phyloP scores from a whole-genome alignment of 768 basidiomycete genomes.

The Podaxis sp. region DNA sequence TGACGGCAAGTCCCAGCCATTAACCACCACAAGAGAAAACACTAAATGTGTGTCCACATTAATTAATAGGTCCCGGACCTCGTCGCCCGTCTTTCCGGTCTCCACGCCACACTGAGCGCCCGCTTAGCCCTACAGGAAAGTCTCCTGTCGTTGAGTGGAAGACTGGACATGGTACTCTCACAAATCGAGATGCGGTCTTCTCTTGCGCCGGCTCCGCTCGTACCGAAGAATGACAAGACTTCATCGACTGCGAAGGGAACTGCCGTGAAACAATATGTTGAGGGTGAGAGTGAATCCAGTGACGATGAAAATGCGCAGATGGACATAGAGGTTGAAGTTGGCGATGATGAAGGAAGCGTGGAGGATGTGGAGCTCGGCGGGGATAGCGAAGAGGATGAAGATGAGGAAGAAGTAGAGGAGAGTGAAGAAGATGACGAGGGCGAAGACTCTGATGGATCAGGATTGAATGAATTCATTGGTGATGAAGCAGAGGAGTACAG shows the following conservation, averaged over 20 bases:
- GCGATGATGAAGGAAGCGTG: conserved; percentile 70
- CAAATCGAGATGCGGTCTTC: conserved; percentile 90
- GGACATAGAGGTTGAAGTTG: conserved; percentile 63
- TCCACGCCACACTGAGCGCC: conserved; percentile 79
- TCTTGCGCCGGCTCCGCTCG: conserved; percentile 57
- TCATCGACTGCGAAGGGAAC: conserved; percentile 31
- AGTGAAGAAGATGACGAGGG: conserved; percentile 32
- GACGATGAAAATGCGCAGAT: conserved; percentile 58
- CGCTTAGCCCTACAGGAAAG: conserved; percentile 83
- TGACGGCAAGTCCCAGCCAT: conserved; percentile 66
- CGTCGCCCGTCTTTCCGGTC: conserved; percentile 79
- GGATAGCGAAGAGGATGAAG: conserved; percentile 52
- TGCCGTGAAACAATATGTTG: conserved; percentile 59
- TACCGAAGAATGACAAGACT: conserved; percentile 38
- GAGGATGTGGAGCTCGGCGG: conserved; percentile 79
- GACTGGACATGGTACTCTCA: conserved; percentile 90
- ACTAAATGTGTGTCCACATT: not conserved
- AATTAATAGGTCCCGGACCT: conserved; percentile 82
- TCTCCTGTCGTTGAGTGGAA: conserved; percentile 81
- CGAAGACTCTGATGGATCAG: conserved; percentile 33
- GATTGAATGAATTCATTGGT: conserved; percentile 54
- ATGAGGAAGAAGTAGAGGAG: conserved; percentile 38
- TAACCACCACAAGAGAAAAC: conserved; percentile 7
- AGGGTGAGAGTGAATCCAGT: conserved; percentile 70
- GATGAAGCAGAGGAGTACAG: conserved; percentile 63